Base-by-base conservation (phyloP, 345 rosid genomes). In the Cochlearia excelsa region DNA sequence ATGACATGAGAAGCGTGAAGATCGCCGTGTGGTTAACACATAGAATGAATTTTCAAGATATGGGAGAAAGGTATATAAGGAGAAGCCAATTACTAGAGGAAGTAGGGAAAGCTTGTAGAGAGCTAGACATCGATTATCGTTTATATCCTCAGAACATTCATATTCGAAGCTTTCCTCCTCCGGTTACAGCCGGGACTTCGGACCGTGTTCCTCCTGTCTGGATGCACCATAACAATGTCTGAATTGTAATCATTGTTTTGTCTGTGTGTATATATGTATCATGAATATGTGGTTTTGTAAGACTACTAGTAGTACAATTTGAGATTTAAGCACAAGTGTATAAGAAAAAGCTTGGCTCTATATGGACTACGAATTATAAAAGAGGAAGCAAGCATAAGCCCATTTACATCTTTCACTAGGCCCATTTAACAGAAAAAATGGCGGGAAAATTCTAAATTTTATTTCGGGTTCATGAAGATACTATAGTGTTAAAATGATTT, bases 11-110 rank as follows among this genome's bases (percentile, higher is more conserved):
- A 51, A 71, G 57, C 23, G 10, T 89, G 37, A 81, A 26, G 75
- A 29, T 89, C 27, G 89, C 85, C 1, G 66, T 93, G 10, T 89
- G 99, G 91, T n/a, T 74, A 0, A 29, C 65, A 9, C 97, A 86
- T 68, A 78, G 57, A 30, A 87, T 86, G 23, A 89, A 93, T 75
- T 79, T 74, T 49, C 97, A 89, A 30, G 73, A 89, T 73, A 75
- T 82, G 61, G 79, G 62, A 1, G 94, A 78, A 63, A 85, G 66
- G 54, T 81, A 47, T 63, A 54, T 10, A 4, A 74, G 98, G 56
- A 78, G 94, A 70, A 60, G 86, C 1, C 48, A 64, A 6, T 57
- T 93, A 53, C 61, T 85, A 0, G 97, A 93, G 59, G 97, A 92
- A 58, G 63, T 88, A 74, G 75, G 78, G 26, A 84, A 76, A 65